Base-by-base conservation (phyloP, 2,329 filamentous ascomycete species). In the Cytospora schulzeri region DNA sequence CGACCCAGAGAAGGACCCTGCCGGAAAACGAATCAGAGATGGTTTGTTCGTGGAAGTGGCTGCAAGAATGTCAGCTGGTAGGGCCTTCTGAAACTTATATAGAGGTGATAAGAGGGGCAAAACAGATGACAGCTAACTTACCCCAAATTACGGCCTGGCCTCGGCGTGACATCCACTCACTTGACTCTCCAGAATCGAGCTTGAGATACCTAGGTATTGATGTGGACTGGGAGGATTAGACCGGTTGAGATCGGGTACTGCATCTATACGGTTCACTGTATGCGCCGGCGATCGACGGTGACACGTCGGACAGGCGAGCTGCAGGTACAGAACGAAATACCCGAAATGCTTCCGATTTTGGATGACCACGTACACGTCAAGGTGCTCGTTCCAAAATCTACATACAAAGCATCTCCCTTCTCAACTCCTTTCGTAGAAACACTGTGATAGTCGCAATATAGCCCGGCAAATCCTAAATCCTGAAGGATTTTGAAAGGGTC, bases 61-160 rank as follows among this genome's bases (percentile, higher is more conserved):
- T 62, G 60, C 52, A 50, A 56, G 60, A 22, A 35, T 38, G 52
- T 56, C 60, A 62, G 52, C 60, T 56, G 60, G 28, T 41, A 56
- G 41, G 54, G 52, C 55, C 38, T 62, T 29, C 33, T 56, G 41
- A 35, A 56, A 56, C 52, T 29, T 31, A 56, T 62, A 17, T 38
- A 24, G 41, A 62, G 35, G 52, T 53, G 38, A 53, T 55, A 51
- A 51, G 41, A 28, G 52, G 60, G 52, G 48, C 7, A 35, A n/a
- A 24, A 6, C 4, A 51, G 26, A 41, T 35, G 60, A 50, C 59
- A 51, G 35, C 41, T 56, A 28, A 35, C 29, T 35, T 50, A 62
- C 60, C 52, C 60, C 60, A 62, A 62, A 17, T 56, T 19, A 52
- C 60, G 45, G 45, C 45, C n/a, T 24, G n/a, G 12, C 28, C 52